A percentile compares a stretch with the other conserved stretches of the same genome.
phyloP scores from a whole-genome alignment of 345 rosid genomes.

The Melastoma malabathricum region DNA sequence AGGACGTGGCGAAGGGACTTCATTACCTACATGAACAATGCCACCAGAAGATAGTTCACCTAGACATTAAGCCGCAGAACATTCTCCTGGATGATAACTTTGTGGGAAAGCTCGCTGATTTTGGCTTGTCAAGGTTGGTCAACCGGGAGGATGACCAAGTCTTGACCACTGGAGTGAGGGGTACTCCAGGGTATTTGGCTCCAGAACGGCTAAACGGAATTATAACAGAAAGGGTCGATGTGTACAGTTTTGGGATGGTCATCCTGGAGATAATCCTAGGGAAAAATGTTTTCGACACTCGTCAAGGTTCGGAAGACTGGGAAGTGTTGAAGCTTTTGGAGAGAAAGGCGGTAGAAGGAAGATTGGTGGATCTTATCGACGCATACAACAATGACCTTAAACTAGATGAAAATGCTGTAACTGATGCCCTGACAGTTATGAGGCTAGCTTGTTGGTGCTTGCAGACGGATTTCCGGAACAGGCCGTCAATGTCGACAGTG shows the following conservation, averaged over 20 bases:
- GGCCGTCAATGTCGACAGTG: slow-evolving; percentile 8
- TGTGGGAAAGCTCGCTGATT: slow-evolving; percentile 7
- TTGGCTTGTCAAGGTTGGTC: slow-evolving; percentile 14
- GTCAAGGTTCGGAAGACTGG: slow-evolving; percentile 9
- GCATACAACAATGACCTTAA: slow-evolving; percentile 12
- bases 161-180: slow-evolving; percentile 5
- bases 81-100: slow-evolving; percentile 7
- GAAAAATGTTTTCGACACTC: slow-evolving; percentile 8
- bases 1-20: background rate
- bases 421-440: slow-evolving; percentile 13
- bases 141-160: slow-evolving; percentile 9
- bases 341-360: slow-evolving; percentile 9
- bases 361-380: slow-evolving; percentile 12
- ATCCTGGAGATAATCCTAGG: slow-evolving; percentile 14
- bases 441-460: slow-evolving; percentile 26
- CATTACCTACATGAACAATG: slow-evolving; percentile 18
- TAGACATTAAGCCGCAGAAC: slow-evolving; percentile 12
- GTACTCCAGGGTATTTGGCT: slow-evolving; percentile 13
- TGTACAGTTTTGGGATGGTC: slow-evolving; percentile 23
- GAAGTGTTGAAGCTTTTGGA: slow-evolving; percentile 12
- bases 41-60: slow-evolving; percentile 13
- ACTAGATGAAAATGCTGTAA: slow-evolving; percentile 1
- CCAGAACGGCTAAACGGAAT: slow-evolving; percentile 9
- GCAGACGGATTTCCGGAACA: slow-evolving; percentile 14
- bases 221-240: slow-evolving; percentile 13